These are phyloP conservation scores for Leccinellum albellum DNA, from an alignment of 768 basidiomycete species.

Conservation along the genomic window DNA sequence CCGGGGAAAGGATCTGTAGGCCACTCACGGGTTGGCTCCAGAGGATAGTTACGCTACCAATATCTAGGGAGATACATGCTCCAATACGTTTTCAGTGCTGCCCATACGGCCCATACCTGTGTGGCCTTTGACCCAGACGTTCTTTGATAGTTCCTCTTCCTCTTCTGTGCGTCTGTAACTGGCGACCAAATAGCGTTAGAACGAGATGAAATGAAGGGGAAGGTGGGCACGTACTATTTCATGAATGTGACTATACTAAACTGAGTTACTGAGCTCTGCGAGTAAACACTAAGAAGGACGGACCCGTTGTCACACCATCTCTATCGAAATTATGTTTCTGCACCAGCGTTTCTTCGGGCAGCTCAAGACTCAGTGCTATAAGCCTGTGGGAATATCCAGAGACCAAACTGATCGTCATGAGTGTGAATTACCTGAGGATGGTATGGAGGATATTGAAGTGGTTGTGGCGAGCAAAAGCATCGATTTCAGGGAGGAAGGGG, in stretches of 20 bases:
- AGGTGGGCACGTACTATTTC: slow-evolving; percentile 21
- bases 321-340: slow-evolving; percentile 44
- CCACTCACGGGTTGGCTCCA: slow-evolving; percentile 59
- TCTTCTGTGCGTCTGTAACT: slow-evolving; percentile 49
- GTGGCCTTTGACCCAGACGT: slow-evolving; percentile 59
- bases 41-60: slow-evolving; percentile 52
- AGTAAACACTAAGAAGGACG: neutral
- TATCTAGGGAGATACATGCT: slow-evolving; percentile 46
- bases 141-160: slow-evolving; percentile 47
- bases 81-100: neutral
- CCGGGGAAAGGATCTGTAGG: slow-evolving; percentile 50
- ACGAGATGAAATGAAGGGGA: neutral
- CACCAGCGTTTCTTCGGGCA: slow-evolving; percentile 49
- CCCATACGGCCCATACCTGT: slow-evolving; percentile 35
- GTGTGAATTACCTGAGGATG: slow-evolving; percentile 36
- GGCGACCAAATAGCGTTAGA: neutral
- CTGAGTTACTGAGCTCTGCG: neutral
- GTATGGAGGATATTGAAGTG: slow-evolving; percentile 50
- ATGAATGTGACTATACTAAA: slow-evolving; percentile 33
- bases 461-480: slow-evolving; percentile 47
- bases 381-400: slow-evolving; percentile 30
- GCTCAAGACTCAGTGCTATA: slow-evolving; percentile 47
- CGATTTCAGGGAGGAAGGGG: slow-evolving; percentile 50
- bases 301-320: slow-evolving; percentile 38
- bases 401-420: neutral